Base-by-base conservation (phyloP, 2,329 filamentous ascomycete species). In the Ascochyta koolunga region DNA sequence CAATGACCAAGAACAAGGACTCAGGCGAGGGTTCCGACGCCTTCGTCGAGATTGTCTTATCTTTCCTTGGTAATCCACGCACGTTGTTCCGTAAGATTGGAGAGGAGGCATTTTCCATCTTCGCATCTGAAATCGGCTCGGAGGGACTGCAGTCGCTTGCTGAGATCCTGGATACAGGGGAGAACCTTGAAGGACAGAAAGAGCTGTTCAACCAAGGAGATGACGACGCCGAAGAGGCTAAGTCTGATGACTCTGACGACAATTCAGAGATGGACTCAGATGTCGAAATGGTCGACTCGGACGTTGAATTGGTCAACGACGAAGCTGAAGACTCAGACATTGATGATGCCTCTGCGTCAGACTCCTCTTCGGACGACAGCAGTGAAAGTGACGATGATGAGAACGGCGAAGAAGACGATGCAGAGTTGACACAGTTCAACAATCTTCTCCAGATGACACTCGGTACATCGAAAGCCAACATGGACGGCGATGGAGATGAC, bases 11-110 rank as follows among this genome's bases (percentile, higher is more conserved):
- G 75, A 78, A 50, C 1, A 55, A 68, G 58, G 39, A 69, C 61
- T 54, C 65, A 50, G 44, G 53, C 5, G 62, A 69, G 27, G 66
- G 60, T 9, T 64, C 66, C 21, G 63, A 73, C 47, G 62, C 66
- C 4, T 89, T 91, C 0, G 86, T 97, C 2, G 95, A 98, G 68
- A 89, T 98, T 45, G 76, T 99, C 7, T 80, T 98, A n/a, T 90
- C 91, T 46, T 91, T 98, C 77, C 85, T 96, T 2, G 90, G 92
- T 0, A 91, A 91, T 58, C 90, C 89, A 3, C 96, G 93, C 1
- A 86, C 88, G 9, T 80, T 98, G 45, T 90, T 96, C 79, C 86
- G 91, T 25, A 91, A 93, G 65, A 88, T 96, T 47, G 91, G 91
- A 5, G 88, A 93, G 69, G 89, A 95, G 67, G 92, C 96, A 0